A percentile compares a stretch with the other conserved stretches of the same genome.
phyloP scores from a whole-genome alignment of 2,329 filamentous ascomycete genomes.

The Paecilomyces formosus region DNA sequence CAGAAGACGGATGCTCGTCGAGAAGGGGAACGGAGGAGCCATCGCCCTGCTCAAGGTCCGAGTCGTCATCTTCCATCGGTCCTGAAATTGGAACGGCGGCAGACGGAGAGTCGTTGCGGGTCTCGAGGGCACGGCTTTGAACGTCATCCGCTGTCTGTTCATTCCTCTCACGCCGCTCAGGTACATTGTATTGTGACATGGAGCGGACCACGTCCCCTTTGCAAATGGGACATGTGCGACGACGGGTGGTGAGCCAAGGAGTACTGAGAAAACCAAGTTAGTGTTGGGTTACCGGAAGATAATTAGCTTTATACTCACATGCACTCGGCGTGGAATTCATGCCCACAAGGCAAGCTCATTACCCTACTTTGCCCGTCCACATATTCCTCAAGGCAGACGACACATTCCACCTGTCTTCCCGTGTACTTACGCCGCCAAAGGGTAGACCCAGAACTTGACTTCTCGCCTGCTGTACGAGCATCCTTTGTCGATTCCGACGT shows the following conservation, averaged over 20 bases:
- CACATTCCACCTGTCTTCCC: conserved; percentile 72
- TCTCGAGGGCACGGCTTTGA: conserved; percentile 38
- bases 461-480: conserved; percentile 36
- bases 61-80: conserved; percentile 25
- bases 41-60: conserved; percentile 37
- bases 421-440: conserved; percentile 51
- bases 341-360: conserved; percentile 94
- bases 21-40: conserved; percentile 26
- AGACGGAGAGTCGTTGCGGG: conserved; percentile 41
- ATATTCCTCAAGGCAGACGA: conserved; percentile 95
- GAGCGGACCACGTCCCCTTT: conserved; percentile 85
- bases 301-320: conserved; percentile 61
- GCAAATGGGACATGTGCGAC: conserved; percentile 96
- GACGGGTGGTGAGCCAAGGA: conserved; percentile 90
- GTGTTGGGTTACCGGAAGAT: conserved; percentile 5
- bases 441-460: conserved; percentile 28
- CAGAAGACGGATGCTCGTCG: conserved; percentile 21
- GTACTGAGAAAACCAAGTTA: conserved; percentile 51
- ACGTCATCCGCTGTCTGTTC: conserved; percentile 38
- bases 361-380: conserved; percentile 88
- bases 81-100: conserved; percentile 42
- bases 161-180: conserved; percentile 18
- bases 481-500: conserved; percentile 16
- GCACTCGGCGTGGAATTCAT: conserved; percentile 97
- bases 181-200: conserved; percentile 41